phyloP scores from a whole-genome alignment of 331 rosid genomes.

The Prunus yedoensis region DNA sequence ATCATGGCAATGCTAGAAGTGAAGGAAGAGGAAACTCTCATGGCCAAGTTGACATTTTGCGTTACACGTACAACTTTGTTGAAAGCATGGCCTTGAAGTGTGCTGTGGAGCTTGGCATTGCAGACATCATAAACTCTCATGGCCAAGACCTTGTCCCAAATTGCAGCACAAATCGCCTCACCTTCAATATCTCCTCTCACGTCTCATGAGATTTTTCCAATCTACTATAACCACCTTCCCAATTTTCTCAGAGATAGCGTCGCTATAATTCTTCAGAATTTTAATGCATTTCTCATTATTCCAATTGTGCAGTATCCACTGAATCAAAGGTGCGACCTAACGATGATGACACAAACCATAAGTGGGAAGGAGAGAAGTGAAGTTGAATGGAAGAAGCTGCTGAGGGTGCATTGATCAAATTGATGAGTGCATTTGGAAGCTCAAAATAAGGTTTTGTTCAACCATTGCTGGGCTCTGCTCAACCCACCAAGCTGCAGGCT shows the following conservation, averaged over 20 bases:
- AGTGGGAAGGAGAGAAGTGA: conserved; percentile 56
- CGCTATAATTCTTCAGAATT: conserved; percentile 23
- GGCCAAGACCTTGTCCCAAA: conserved; percentile 6
- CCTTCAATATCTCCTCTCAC: background rate
- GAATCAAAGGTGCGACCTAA: conserved; percentile 20
- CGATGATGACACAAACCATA: conserved; percentile 41
- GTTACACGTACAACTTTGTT: background rate
- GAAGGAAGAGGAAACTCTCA: background rate
- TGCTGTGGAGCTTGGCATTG: conserved; percentile 12
- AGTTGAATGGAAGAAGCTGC: conserved; percentile 44
- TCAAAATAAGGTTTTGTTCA: too few relatives aligned
- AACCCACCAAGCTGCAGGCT: background rate
- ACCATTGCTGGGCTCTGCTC: background rate
- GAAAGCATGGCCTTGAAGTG: conserved; percentile 1
- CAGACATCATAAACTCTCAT: background rate
- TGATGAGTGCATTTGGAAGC: too few relatives aligned
- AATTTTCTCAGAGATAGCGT: conserved; percentile 5
- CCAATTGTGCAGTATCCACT: conserved; percentile 34
- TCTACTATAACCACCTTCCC: conserved; percentile 32
- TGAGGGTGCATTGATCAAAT: conserved; percentile 3
- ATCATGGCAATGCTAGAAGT: background rate
- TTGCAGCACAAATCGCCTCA: background rate
- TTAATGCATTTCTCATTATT: conserved; percentile 16
- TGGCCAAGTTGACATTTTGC: background rate
- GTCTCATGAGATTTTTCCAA: conserved; percentile 11